phyloP scores from a whole-genome alignment of 768 basidiomycete genomes.

The Vishniacozyma victoriae region DNA sequence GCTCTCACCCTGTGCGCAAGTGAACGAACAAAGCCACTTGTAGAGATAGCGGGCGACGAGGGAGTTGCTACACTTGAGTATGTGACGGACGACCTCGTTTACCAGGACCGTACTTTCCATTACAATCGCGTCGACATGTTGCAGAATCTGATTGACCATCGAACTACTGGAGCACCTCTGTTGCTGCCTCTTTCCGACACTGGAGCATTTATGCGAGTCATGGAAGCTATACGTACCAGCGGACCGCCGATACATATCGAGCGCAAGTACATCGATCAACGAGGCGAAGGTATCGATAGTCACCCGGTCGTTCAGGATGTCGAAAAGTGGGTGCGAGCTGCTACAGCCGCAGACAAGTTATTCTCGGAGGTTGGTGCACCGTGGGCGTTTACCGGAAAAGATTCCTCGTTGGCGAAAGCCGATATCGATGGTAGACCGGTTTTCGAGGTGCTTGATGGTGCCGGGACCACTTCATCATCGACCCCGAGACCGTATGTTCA shows the following conservation, averaged over 20 bases:
- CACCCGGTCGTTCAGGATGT: conserved; percentile 5
- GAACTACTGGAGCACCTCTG: conserved; percentile 1
- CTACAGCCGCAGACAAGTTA: conserved; percentile 2
- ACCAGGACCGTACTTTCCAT: neutral
- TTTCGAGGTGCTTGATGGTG: conserved; percentile 6
- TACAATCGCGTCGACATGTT: conserved; percentile 3
- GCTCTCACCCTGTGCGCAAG: conserved; percentile 7
- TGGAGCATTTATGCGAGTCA: conserved; percentile 8
- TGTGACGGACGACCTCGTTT: neutral
- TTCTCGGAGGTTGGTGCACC: conserved; percentile 11
- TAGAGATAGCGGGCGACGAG: conserved; percentile 5
- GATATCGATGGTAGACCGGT: neutral
- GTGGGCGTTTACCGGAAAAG: conserved; percentile 3
- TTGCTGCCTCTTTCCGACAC: neutral
- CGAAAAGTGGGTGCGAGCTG: conserved; percentile 4
- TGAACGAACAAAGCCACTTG: neutral
- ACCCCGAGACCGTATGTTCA: conserved; percentile 10
- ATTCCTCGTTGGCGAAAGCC: neutral
- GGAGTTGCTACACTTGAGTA: conserved; percentile 4
- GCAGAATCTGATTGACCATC: conserved; percentile 8
- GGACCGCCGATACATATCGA: conserved; percentile 4
- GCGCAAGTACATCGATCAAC: neutral
- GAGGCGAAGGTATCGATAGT: neutral
- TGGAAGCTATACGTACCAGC: conserved; percentile 1
- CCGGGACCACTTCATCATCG: conserved; percentile 3